Percentiles rank a stretch among this genome's conserved stretches.
Evolutionary conservation across 1,284 basidiomycete species (phyloP).

Genomic region (Trametes hirsuta): DNA sequence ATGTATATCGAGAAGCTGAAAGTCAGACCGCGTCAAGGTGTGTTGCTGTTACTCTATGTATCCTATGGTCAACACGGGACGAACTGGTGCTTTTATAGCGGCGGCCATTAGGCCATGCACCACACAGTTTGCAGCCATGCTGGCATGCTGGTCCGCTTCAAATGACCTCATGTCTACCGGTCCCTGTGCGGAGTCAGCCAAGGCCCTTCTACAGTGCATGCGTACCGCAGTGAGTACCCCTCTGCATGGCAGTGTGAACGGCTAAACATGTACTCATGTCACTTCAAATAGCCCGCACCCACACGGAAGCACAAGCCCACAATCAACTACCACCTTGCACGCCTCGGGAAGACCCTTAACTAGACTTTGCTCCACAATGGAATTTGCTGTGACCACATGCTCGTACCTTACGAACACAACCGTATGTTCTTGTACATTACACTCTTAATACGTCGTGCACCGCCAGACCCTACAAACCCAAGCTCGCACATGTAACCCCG

Average conservation of each 20-base stretch:
- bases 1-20: slow-evolving; percentile 82
- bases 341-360: slow-evolving; percentile 73
- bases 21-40: slow-evolving; percentile 79
- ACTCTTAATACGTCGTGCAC: slow-evolving; percentile 2
- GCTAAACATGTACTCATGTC: background rate
- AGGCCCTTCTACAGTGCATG: slow-evolving; percentile 85
- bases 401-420: slow-evolving; percentile 9
- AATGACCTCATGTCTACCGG: slow-evolving; percentile 68
- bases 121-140: slow-evolving; percentile 79
- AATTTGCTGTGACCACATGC: background rate
- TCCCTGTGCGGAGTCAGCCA: slow-evolving; percentile 68
- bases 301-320: slow-evolving; percentile 69
- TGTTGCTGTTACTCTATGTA: slow-evolving; percentile 22
- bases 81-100: slow-evolving; percentile 6
- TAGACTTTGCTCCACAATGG: slow-evolving; percentile 31
- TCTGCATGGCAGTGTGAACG: background rate
- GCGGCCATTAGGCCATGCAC: slow-evolving; percentile 43
- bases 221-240: slow-evolving; percentile 70
- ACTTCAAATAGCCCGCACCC: slow-evolving; percentile 53
- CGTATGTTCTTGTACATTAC: slow-evolving; percentile 22
- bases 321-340: slow-evolving; percentile 86
- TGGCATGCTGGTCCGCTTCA: slow-evolving; percentile 91
- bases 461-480: too few relatives aligned
- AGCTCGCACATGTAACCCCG: background rate
- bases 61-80: background rate